These are phyloP conservation scores for Passalora sequoiae DNA, from an alignment of 2,329 filamentous ascomycete species.

Conservation along the genomic window DNA sequence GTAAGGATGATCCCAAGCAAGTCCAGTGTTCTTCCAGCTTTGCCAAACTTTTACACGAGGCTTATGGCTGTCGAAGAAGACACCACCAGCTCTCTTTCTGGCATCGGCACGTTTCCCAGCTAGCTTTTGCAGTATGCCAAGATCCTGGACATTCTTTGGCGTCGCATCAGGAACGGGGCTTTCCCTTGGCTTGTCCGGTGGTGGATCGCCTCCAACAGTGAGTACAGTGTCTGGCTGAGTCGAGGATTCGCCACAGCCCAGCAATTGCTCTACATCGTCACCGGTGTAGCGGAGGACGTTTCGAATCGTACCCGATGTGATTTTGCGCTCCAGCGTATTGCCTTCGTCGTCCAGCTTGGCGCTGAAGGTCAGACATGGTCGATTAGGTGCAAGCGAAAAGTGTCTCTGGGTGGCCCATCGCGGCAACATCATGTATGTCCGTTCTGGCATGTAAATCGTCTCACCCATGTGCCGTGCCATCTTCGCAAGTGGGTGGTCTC, in stretches of 20 bases:
- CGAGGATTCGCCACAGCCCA: constrained; percentile 13
- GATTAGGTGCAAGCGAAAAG: constrained; percentile 50
- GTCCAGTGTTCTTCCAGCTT: constrained; percentile 25
- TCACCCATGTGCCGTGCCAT: constrained; percentile 56
- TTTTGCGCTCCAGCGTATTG: constrained; percentile 49
- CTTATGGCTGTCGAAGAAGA: constrained; percentile 32
- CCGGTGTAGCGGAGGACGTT: constrained; percentile 54
- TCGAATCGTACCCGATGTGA: constrained; percentile 49
- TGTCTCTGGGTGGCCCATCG: constrained; percentile 43
- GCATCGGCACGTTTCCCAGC: constrained; percentile 31
- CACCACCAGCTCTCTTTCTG: constrained; percentile 36
- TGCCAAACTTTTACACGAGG: constrained; percentile 37
- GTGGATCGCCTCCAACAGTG: constrained; percentile 34
- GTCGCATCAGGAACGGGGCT: constrained; percentile 24
- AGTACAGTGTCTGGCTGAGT: constrained; percentile 19
- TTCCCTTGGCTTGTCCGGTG: constrained; percentile 10
- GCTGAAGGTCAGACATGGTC: constrained; percentile 59
- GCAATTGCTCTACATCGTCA: constrained; percentile 28
- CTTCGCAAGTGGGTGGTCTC: constrained; percentile 53
- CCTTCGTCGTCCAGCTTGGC: constrained; percentile 50
- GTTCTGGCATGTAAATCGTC: constrained; percentile 54
- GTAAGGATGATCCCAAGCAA: constrained; percentile 41
- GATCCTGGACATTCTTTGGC: constrained; percentile 27
- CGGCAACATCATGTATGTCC: constrained; percentile 54
- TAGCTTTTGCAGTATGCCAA: constrained; percentile 35